Evolutionary conservation across 345 rosid species (phyloP).

Genomic region (Rhodamnia argentea): DNA sequence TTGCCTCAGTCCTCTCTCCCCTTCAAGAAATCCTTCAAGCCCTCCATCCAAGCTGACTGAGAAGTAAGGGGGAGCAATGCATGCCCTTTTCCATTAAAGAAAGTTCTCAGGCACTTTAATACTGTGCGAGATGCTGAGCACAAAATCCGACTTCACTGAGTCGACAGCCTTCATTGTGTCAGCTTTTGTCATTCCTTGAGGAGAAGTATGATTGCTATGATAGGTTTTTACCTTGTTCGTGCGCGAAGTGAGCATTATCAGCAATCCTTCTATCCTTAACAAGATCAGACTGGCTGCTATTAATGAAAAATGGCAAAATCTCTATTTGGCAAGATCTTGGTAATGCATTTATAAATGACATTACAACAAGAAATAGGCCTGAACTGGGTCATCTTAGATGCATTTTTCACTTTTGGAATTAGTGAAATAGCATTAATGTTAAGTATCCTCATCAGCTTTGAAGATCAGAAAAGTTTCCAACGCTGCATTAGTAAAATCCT

Average conservation of each 20-base stretch:
- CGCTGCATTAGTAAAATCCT: neutral
- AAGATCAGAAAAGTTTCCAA: neutral
- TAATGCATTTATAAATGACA: neutral
- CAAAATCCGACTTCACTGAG: neutral
- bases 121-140: neutral
- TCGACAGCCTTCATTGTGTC: neutral
- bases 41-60: neutral
- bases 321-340: neutral
- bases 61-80: neutral
- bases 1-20: neutral
- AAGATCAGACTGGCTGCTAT: neutral
- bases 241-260: neutral
- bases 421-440: neutral
- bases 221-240: neutral
- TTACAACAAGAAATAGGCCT: neutral
- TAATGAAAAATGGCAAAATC: neutral
- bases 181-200: neutral
- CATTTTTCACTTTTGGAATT: neutral
- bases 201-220: neutral
- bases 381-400: neutral
- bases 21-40: neutral
- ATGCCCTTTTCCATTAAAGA: neutral
- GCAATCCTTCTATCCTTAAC: neutral
- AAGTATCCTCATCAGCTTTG: neutral
- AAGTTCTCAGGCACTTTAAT: neutral